Evolutionary conservation across 208 protist genomes (phyloP), one percentile per base, ranked within the genome.

Genomic region (Naegleria gruberi): DNA sequence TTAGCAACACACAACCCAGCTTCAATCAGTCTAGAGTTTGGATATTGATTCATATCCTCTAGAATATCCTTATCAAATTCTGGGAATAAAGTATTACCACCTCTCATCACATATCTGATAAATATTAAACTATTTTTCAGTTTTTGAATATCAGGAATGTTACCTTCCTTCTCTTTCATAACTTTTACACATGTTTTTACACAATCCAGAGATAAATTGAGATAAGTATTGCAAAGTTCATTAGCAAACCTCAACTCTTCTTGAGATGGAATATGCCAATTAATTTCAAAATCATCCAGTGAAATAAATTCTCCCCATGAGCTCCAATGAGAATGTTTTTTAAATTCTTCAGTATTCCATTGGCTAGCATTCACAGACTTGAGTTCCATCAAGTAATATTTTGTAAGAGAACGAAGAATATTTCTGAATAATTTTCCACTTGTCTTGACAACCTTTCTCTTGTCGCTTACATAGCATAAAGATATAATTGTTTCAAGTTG

Each of bases 211-310:
- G 45, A 30, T 5, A 23, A 4, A 17, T 1, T 30, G 1, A 65
- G 42, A 42, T 43, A 88, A 43, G 10, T 40, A 30, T 88, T 88
- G 19, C 46, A 8, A 3, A 88, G 30, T 17, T 88, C 44, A 42
- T n/a, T 65, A 4, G 84, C 23, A n/a, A 65, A 65, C 42, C 17
- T 19, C 65, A 88, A 30, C 46, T 88, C 44, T 65, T 88, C 84
- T 65, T 88, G 7, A 10, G 10, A 19, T 8, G 84, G 84, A 30
- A 42, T 41, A 65, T 88, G 84, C 84, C 84, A 88, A 88, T 88
- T 42, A 19, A 88, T 42, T 88, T 88, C 19, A 19, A 88, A 65
- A 23, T 88, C 44, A 65, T 51, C 26, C 26, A 88, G 46, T 26
- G 26, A 45, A 45, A 30, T 43, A 65, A 65, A 88, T 65, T 47